Conservation (phyloP, 345 rosid species). For the Lepidium didymum region DNA sequence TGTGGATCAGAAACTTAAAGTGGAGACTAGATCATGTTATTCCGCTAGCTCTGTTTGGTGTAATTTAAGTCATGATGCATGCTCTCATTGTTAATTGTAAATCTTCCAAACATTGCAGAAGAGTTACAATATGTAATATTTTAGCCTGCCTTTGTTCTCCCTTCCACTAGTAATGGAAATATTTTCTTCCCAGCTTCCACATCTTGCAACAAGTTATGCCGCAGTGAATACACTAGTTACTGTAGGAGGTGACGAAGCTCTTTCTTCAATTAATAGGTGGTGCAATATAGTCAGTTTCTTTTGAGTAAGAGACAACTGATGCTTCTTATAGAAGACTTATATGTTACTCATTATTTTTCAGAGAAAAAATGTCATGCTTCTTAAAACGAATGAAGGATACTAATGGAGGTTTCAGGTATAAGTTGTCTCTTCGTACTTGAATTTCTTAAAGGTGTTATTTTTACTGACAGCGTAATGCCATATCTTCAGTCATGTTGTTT, state of each 20-base stretch:
- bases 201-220: constrained; percentile 94
- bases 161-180: not conserved
- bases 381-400: constrained; percentile 68
- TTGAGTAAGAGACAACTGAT: not conserved
- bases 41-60: not conserved
- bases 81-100: not conserved
- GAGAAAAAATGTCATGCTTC: constrained; percentile 50
- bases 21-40: not conserved
- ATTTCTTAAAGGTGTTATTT: not conserved
- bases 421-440: not conserved
- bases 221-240: constrained; percentile 87
- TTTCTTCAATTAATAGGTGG: constrained; percentile 81
- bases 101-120: not conserved
- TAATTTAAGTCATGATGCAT: not conserved
- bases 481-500: not conserved
- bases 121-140: not conserved
- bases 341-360: constrained; percentile 32
- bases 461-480: not conserved
- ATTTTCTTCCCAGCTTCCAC: constrained; percentile 67
- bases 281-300: not conserved
- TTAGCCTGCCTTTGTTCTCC: not conserved
- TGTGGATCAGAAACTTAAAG: not conserved
- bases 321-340: constrained; percentile 20
- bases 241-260: constrained; percentile 66
- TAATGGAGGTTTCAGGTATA: constrained; percentile 82